Conservation (phyloP, 768 basidiomycete species). For the Austroboletus eburneus region DNA sequence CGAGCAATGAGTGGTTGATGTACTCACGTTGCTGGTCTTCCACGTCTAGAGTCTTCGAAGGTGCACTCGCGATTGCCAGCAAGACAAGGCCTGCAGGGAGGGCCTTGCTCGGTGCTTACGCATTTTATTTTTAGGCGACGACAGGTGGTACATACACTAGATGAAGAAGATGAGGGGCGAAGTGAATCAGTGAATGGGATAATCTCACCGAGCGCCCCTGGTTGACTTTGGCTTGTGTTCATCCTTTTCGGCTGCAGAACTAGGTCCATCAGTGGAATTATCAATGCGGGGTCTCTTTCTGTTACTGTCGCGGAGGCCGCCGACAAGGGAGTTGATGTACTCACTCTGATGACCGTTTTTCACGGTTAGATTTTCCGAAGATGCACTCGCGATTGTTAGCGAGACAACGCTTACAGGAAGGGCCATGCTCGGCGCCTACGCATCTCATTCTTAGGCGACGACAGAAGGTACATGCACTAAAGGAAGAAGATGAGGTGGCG, state of each 20-base stretch:
- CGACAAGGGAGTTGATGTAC: conserved; percentile 22
- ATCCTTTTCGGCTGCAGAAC: conserved; percentile 57
- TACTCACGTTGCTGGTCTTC: conserved; percentile 79
- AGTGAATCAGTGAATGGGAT: neutral
- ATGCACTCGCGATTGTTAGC: conserved; percentile 84
- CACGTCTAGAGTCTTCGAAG: conserved; percentile 95
- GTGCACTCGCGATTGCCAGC: conserved; percentile 84
- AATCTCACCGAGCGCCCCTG: conserved; percentile 71
- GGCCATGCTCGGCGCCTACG: conserved; percentile 84
- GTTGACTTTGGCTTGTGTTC: conserved; percentile 79
- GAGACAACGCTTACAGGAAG: conserved; percentile 85
- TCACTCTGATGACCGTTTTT: conserved; percentile 83
- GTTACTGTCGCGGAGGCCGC: conserved; percentile 33
- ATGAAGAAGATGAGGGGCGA: conserved; percentile 11
- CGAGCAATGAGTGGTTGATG: conserved; percentile 8
- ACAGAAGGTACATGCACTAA: conserved; percentile 87
- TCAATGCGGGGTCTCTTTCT: conserved; percentile 64
- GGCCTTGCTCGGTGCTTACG: conserved; percentile 84
- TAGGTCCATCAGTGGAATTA: conserved; percentile 44
- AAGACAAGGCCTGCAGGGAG: conserved; percentile 85
- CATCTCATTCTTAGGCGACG: conserved; percentile 93
- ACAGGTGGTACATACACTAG: conserved; percentile 87
- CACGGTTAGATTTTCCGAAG: conserved; percentile 95
- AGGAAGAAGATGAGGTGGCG: conserved; percentile 12
- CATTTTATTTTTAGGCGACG: conserved; percentile 93